phyloP scores from a whole-genome alignment of 805 yeast species.

The Metschnikowia anglica region DNA sequence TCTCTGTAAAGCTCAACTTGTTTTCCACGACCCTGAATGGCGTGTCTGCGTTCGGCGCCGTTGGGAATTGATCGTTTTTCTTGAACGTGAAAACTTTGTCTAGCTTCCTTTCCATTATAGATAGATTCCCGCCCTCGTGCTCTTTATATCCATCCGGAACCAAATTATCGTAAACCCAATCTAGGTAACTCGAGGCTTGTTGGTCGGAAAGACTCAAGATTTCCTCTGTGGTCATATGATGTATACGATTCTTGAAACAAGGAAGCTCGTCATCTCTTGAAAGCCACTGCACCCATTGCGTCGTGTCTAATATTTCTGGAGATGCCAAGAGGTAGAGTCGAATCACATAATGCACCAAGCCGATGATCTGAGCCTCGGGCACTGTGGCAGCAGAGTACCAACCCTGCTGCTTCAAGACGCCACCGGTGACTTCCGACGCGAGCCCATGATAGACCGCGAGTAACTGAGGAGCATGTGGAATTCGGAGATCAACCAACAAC shows the following conservation, averaged over 20 bases:
- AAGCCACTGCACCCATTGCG: constrained; percentile 26
- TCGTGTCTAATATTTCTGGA: constrained; percentile 12
- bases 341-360: constrained; percentile 31
- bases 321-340: constrained; percentile 28
- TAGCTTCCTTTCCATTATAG: constrained; percentile 33
- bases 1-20: constrained; percentile 5
- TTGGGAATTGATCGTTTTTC: background rate
- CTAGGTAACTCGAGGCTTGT: constrained; percentile 47
- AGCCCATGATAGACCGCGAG: constrained; percentile 34
- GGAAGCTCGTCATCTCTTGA: constrained; percentile 10
- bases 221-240: constrained; percentile 24
- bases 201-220: constrained; percentile 49
- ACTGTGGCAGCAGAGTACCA: constrained; percentile 15
- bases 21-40: constrained; percentile 8
- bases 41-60: background rate
- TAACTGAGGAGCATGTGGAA: constrained; percentile 49
- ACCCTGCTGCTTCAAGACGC: constrained; percentile 8
- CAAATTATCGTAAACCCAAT: constrained; percentile 46
- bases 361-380: constrained; percentile 41
- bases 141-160: constrained; percentile 24
- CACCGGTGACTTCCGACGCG: constrained; percentile 13
- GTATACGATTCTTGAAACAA: constrained; percentile 11
- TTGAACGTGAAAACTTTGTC: constrained; percentile 30
- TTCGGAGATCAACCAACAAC: constrained; percentile 42
- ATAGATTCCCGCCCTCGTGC: constrained; percentile 17